Base-by-base conservation (phyloP, 805 yeast genomes). In the Starmerella etchellsii region DNA sequence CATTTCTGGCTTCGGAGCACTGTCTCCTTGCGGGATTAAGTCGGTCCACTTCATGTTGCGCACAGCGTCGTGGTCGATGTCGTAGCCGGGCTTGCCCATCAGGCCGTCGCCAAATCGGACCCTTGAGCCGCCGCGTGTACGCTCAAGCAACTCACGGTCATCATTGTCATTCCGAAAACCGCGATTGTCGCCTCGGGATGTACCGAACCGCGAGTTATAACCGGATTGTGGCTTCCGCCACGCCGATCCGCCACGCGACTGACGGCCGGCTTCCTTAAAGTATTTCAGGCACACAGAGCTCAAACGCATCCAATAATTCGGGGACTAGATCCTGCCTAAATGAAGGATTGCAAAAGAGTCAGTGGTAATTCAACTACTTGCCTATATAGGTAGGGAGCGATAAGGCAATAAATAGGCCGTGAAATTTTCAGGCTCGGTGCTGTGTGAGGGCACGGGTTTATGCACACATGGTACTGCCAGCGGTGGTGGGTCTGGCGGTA, bases 41-140 rank as follows among this genome's bases (percentile, higher is more conserved):
- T 53, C 56, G 9, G 50, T 45, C 54, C 55, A 52, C 18, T 50
- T 36, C 24, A 59, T 36, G 5, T 41, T 36, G 29, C 41, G 33
- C 18, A 53, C 23, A 16, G 44, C 49, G n/a, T 48, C 54, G 2
- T 26, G 28, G 37, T 52, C 54, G n/a, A 59, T 44, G 22, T 48
- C 57, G 41, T 59, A 58, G 39, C 50, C 48, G 3, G 48, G 51
- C 26, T 39, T 33, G 20, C 61, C 63, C 46, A 46, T 43, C 21
- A 57, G 48, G 1, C 63, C 63, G 34, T 55, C 54, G 29, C 54
- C 62, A 14, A 28, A 28, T 14, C 31, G 31, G 13, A 4, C 11
- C 9, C 10, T 7, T 8, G 19, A 16, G 15, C 37, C 33, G 14
- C 33, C n/a, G 15, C 27, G 27, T 34, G 51, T 52, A n/a, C 56